phyloP scores from a whole-genome alignment of 345 rosid species.

The Noccaea bulbosa region DNA sequence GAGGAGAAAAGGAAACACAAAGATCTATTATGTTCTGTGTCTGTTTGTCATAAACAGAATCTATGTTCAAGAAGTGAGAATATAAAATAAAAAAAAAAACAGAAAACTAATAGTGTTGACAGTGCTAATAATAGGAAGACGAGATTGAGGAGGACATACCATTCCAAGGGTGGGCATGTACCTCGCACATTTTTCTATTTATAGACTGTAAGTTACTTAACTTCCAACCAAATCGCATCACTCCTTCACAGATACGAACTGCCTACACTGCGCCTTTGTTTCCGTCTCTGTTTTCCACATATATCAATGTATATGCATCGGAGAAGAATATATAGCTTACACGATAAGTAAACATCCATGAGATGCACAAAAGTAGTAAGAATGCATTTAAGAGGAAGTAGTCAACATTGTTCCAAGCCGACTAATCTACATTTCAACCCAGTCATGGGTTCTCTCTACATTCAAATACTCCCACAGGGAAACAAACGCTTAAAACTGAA shows the following conservation, averaged over 20 bases:
- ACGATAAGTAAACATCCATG: background rate
- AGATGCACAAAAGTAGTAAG: slow-evolving; percentile 9
- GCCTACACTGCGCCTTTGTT: slow-evolving; percentile 17
- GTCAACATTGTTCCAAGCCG: slow-evolving; percentile 17
- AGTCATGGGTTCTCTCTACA: background rate
- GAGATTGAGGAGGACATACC: slow-evolving; percentile 37
- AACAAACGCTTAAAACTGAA: background rate
- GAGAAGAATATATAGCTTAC: background rate
- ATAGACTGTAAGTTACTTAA: slow-evolving; percentile 40
- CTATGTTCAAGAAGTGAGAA: slow-evolving; percentile 24
- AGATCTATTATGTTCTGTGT: background rate
- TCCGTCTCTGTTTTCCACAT: slow-evolving; percentile 5
- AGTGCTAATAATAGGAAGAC: slow-evolving; percentile 39
- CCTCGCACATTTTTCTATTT: slow-evolving; percentile 32
- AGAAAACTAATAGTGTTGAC: slow-evolving; percentile 32
- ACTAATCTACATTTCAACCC: background rate
- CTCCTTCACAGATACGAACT: slow-evolving; percentile 24
- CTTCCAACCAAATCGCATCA: slow-evolving; percentile 41
- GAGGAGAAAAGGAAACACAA: slow-evolving; percentile 17
- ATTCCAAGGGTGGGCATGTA: slow-evolving; percentile 41
- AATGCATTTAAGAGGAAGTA: slow-evolving; percentile 19
- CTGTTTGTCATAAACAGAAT: slow-evolving; percentile 23
- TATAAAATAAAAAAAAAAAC: slow-evolving; percentile 22
- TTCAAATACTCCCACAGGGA: background rate
- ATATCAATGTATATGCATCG: background rate